Evolutionary conservation across 257 asterid genomes (phyloP).

Genomic region (Misopates orontium): DNA sequence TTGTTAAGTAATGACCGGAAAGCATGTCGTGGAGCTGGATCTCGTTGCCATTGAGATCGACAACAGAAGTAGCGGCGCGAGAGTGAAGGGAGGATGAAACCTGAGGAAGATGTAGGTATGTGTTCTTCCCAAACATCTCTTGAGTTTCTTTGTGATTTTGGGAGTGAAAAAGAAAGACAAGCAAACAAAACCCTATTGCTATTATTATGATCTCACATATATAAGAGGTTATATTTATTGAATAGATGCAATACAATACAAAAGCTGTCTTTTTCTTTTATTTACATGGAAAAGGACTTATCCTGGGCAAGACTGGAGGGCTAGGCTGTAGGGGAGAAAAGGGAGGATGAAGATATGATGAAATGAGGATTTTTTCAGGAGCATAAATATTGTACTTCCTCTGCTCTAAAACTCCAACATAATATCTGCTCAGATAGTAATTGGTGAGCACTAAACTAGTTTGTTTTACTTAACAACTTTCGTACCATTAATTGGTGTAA

Average conservation of each 20-base stretch:
- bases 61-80: slow-evolving; percentile 27
- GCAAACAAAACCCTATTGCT: slow-evolving; percentile 23
- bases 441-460: background rate
- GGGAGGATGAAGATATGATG: slow-evolving; percentile 31
- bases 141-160: background rate
- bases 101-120: slow-evolving; percentile 38
- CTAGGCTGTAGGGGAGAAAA: slow-evolving; percentile 20
- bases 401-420: background rate
- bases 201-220: background rate
- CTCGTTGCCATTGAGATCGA: slow-evolving; percentile 37
- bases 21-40: slow-evolving; percentile 38
- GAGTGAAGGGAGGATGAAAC: slow-evolving; percentile 32
- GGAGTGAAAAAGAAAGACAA: background rate
- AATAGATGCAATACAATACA: background rate
- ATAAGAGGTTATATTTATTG: slow-evolving; percentile 25
- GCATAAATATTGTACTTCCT: background rate
- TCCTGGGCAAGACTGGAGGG: slow-evolving; percentile 14
- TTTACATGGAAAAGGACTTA: slow-evolving; percentile 32
- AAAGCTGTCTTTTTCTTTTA: slow-evolving; percentile 19
- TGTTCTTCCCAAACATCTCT: slow-evolving; percentile 49
- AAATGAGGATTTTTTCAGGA: slow-evolving; percentile 18
- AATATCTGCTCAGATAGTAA: background rate
- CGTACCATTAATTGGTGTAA: background rate
- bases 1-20: slow-evolving; percentile 33
- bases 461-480: background rate